phyloP scores from a whole-genome alignment of 805 yeast species.

The Nakazawaea sp. region DNA sequence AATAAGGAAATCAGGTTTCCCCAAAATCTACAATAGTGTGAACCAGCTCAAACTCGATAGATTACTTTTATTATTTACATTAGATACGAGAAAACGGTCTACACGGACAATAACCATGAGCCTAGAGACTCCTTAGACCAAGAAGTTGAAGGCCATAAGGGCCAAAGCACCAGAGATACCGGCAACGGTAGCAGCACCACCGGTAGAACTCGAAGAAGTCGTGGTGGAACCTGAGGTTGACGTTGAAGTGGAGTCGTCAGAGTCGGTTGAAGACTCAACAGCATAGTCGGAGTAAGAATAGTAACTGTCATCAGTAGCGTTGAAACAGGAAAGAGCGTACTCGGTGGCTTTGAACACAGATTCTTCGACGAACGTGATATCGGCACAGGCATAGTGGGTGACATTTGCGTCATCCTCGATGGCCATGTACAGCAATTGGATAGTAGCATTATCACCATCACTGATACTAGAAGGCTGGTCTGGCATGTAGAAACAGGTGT shows the following conservation, averaged over 20 bases:
- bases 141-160: conserved; percentile 9
- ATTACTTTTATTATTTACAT: too few species aligned
- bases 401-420: conserved; percentile 28
- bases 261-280: conserved; percentile 17
- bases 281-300: conserved; percentile 24
- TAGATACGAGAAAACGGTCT: too few species aligned
- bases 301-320: conserved; percentile 31
- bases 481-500: conserved; percentile 38
- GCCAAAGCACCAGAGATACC: conserved; percentile 10
- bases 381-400: conserved; percentile 40
- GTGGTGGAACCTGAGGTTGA: conserved; percentile 11
- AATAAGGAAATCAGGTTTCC: too few species aligned
- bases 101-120: too few species aligned
- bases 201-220: conserved; percentile 13
- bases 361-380: conserved; percentile 34
- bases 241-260: conserved; percentile 10
- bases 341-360: conserved; percentile 28
- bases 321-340: conserved; percentile 31
- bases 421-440: conserved; percentile 40
- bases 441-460: conserved; percentile 35
- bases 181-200: conserved; percentile 11
- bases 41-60: too few species aligned
- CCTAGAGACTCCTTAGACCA: conserved; percentile 3
- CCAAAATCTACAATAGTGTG: too few species aligned
- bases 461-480: conserved; percentile 30